A percentile compares a stretch with the other conserved stretches of the same genome.
These are phyloP conservation scores for Colletotrichum shisoi DNA, from an alignment of 2,329 filamentous ascomycete species.

Conservation along the genomic window DNA sequence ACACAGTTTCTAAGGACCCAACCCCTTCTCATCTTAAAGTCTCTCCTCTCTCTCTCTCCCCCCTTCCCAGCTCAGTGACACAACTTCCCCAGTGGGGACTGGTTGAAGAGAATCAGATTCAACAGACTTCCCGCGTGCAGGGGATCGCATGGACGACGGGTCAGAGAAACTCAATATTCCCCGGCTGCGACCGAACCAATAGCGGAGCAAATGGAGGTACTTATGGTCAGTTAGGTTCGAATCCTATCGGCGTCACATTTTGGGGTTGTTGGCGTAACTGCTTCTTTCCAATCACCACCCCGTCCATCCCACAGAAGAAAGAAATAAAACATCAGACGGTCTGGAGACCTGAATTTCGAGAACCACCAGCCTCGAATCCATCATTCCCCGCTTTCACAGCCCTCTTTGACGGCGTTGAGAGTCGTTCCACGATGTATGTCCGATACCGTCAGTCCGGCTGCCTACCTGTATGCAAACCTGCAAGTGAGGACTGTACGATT, in stretches of 20 bases:
- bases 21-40: neutral
- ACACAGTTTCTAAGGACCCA: neutral
- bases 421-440: neutral
- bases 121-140: neutral
- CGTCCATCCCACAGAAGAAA: slow-evolving; percentile 1
- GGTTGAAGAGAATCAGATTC: neutral
- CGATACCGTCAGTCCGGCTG: slow-evolving; percentile 13
- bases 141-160: slow-evolving; percentile 6
- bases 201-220: too few species aligned
- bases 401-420: slow-evolving; percentile 20
- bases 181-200: slow-evolving; percentile 24
- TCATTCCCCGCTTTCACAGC: slow-evolving; percentile 27
- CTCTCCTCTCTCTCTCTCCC: too few species aligned
- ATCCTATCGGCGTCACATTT: too few species aligned
- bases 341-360: slow-evolving; percentile 26
- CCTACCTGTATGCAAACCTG: neutral
- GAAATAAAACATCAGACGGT: slow-evolving; percentile 24
- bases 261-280: too few species aligned
- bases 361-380: slow-evolving; percentile 6
- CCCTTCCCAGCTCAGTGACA: neutral
- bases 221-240: too few species aligned
- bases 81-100: neutral
- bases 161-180: slow-evolving; percentile 16
- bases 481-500: slow-evolving; percentile 4
- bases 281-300: too few species aligned